Percentiles rank a stretch among this genome's conserved stretches.
phyloP scores from a whole-genome alignment of 495 filamentous ascomycete species.

The Pyronema domesticum region DNA sequence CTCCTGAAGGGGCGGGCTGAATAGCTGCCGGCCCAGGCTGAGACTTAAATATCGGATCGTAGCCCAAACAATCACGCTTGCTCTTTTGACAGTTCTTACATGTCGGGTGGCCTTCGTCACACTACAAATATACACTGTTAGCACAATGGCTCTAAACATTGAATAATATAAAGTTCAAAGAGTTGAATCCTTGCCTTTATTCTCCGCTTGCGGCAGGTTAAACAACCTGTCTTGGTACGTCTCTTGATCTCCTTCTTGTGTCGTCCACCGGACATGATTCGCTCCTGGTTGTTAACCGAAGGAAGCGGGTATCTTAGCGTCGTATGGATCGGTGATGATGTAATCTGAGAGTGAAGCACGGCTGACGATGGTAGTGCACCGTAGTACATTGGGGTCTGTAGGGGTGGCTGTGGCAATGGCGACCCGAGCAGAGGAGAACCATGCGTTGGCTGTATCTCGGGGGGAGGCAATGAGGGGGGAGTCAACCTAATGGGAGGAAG shows the following conservation, averaged over 20 bases:
- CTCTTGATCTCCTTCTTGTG: slow-evolving; percentile 99
- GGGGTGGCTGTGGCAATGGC: slow-evolving; percentile 27
- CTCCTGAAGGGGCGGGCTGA: slow-evolving; percentile 43
- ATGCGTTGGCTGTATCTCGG: slow-evolving; percentile 14
- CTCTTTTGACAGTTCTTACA: slow-evolving; percentile 98
- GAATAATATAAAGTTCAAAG: slow-evolving; percentile 13
- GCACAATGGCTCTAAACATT: slow-evolving; percentile 6
- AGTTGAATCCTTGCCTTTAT: slow-evolving; percentile 62
- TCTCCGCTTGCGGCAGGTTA: slow-evolving; percentile 89
- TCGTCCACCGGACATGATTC: slow-evolving; percentile 53
- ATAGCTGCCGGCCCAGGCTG: slow-evolving; percentile 62
- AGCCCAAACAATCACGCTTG: slow-evolving; percentile 90
- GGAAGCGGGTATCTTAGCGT: slow-evolving; percentile 44
- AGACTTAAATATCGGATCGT: slow-evolving; percentile 94
- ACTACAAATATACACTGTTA: slow-evolving; percentile 36
- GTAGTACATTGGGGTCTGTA: slow-evolving; percentile 10
- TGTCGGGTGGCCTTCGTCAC: slow-evolving; percentile 85
- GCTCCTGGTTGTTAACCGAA: slow-evolving; percentile 39
- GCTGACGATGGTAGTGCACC: slow-evolving; percentile 12
- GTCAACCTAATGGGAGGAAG: slow-evolving; percentile 33
- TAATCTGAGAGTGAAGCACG: slow-evolving; percentile 18
- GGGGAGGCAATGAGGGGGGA: slow-evolving; percentile 25
- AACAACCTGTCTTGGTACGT: slow-evolving; percentile 89
- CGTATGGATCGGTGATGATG: slow-evolving; percentile 27
- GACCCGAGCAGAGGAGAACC: slow-evolving; percentile 27